phyloP scores from a whole-genome alignment of 2,329 filamentous ascomycete species.

The Talaromyces sp. region DNA sequence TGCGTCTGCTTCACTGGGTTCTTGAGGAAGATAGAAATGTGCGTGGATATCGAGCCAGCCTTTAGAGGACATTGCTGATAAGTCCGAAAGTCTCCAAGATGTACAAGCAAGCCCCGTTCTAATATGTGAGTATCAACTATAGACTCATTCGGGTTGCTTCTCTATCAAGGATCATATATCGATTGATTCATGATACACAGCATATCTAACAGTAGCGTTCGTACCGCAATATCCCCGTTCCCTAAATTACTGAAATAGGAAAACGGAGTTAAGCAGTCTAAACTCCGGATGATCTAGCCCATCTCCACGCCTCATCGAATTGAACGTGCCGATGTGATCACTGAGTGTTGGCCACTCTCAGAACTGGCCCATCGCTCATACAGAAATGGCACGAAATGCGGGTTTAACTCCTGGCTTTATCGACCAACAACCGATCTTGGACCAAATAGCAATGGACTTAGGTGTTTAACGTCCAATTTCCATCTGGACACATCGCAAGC shows the following conservation, averaged over 20 bases:
- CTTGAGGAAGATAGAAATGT: slow-evolving; percentile 7
- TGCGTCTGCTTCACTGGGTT: background rate
- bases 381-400: background rate
- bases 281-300: background rate
- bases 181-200: background rate
- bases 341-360: background rate
- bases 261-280: background rate
- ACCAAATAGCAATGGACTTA: background rate
- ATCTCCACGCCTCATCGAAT: background rate
- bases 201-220: background rate
- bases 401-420: background rate
- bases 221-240: background rate
- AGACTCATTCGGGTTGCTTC: background rate
- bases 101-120: background rate
- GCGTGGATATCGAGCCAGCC: slow-evolving; percentile 14
- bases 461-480: background rate
- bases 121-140: background rate
- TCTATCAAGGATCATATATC: background rate
- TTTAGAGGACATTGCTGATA: slow-evolving; percentile 44
- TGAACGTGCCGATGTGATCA: background rate
- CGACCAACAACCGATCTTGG: background rate
- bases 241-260: background rate
- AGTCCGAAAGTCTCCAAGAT: slow-evolving; percentile 29
- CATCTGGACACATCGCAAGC: too few relatives aligned
- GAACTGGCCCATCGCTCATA: background rate